Evolutionary conservation across 1,284 basidiomycete genomes (phyloP).

Genomic region (Tylopilus sp.): DNA sequence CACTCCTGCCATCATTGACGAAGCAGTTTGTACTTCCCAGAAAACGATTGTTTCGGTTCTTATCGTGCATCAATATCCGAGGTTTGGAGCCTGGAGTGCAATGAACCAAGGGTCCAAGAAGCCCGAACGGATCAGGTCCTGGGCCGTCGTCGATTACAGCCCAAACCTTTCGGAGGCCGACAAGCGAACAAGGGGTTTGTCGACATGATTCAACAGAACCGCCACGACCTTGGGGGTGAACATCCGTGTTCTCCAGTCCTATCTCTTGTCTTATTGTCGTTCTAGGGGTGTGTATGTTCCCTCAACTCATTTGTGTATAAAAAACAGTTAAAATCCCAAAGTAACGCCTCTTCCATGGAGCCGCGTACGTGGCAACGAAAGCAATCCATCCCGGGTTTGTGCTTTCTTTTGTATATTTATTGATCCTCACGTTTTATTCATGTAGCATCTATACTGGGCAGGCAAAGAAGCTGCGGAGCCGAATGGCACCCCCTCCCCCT

Average conservation of each 20-base stretch:
- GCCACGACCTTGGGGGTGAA: constrained; percentile 42
- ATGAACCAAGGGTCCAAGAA: constrained; percentile 45
- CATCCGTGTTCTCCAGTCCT: background rate
- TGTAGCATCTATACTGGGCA: constrained; percentile 34
- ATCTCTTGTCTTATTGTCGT: constrained; percentile 1
- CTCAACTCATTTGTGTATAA: background rate
- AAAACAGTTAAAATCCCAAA: constrained; percentile 15
- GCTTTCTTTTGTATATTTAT: background rate
- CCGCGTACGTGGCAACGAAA: constrained; percentile 28
- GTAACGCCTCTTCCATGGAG: constrained; percentile 22
- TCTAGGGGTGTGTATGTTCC: constrained; percentile 43
- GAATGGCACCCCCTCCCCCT: constrained; percentile 3
- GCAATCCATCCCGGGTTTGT: constrained; percentile 30
- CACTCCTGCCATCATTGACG: constrained; percentile 40
- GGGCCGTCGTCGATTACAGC: constrained; percentile 53
- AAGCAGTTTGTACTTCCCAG: background rate
- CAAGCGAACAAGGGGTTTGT: constrained; percentile 32
- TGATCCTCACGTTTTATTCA: constrained; percentile 10
- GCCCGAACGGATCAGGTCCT: constrained; percentile 42
- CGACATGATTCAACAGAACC: constrained; percentile 37
- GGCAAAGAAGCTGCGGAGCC: constrained; percentile 15
- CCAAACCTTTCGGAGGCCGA: constrained; percentile 15
- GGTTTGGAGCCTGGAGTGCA: constrained; percentile 54
- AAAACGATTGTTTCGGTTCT: background rate
- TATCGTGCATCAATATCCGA: constrained; percentile 29